Percentiles rank a stretch among this genome's conserved stretches.
Evolutionary conservation across 345 rosid species (phyloP).

Genomic region (Euphorbia pulcherrima): DNA sequence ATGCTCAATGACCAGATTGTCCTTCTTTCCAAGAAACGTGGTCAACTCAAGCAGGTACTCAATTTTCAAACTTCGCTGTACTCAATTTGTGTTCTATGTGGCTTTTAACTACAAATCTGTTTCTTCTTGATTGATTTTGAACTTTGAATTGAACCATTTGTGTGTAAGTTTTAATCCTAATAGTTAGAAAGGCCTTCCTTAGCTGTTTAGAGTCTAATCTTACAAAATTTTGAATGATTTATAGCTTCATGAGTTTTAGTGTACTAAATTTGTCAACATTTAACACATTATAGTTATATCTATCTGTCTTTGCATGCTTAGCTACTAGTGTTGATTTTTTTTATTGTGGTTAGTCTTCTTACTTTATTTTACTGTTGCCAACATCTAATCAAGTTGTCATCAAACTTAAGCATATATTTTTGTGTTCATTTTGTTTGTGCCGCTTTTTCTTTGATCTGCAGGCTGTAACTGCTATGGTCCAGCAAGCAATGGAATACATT

Average conservation of each 20-base stretch:
- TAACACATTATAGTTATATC: background rate
- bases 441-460: slow-evolving; percentile 19
- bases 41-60: slow-evolving; percentile 86
- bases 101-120: no score
- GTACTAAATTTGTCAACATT: background rate
- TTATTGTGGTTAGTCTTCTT: background rate
- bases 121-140: background rate
- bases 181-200: background rate
- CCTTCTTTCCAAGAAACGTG: slow-evolving; percentile 75
- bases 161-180: background rate
- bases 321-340: background rate
- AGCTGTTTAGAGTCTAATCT: background rate
- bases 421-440: background rate
- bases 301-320: background rate
- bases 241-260: background rate
- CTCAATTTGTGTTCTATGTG: no score
- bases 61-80: no score
- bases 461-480: slow-evolving; percentile 98
- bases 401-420: background rate
- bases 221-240: background rate
- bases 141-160: background rate
- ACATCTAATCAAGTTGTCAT: background rate
- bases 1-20: slow-evolving; percentile 67
- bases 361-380: no score
- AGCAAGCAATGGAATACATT: slow-evolving; percentile 92